These are phyloP conservation scores for Aspergillus uvarum DNA, from an alignment of 2,329 filamentous ascomycete genomes.

Conservation along the genomic window DNA sequence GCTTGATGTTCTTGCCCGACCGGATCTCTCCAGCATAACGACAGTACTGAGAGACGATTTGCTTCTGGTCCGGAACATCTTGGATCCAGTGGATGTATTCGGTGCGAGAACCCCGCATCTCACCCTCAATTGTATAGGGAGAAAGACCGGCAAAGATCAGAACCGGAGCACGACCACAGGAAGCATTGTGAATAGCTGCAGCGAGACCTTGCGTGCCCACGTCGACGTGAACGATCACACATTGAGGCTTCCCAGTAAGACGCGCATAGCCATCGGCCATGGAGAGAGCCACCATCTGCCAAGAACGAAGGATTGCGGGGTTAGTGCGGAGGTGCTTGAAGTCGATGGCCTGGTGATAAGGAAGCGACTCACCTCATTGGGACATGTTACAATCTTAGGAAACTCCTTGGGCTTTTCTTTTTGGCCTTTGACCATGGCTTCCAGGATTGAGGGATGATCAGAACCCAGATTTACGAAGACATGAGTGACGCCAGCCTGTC, in stretches of 20 bases:
- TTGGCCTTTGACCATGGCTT: conserved; percentile 76
- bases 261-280: conserved; percentile 81
- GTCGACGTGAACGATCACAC: conserved; percentile 77
- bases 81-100: conserved; percentile 89
- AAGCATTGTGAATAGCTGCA: conserved; percentile 77
- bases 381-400: conserved; percentile 73
- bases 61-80: conserved; percentile 77
- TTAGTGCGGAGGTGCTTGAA: conserved; percentile 8
- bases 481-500: conserved; percentile 51
- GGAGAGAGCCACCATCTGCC: conserved; percentile 77
- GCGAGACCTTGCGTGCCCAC: conserved; percentile 78
- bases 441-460: conserved; percentile 71
- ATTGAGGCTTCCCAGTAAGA: conserved; percentile 69
- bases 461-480: conserved; percentile 57
- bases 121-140: conserved; percentile 74
- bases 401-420: conserved; percentile 65
- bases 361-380: conserved; percentile 64
- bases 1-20: conserved; percentile 80
- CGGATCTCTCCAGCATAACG: conserved; percentile 81
- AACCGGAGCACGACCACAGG: conserved; percentile 70
- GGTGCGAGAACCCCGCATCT: conserved; percentile 72
- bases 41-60: conserved; percentile 81
- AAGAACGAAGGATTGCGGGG: conserved; percentile 14
- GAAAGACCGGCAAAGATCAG: conserved; percentile 76
- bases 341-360: neutral